Conservation (phyloP, 1,139 yeast genomes). For the Taphrina deformans region DNA sequence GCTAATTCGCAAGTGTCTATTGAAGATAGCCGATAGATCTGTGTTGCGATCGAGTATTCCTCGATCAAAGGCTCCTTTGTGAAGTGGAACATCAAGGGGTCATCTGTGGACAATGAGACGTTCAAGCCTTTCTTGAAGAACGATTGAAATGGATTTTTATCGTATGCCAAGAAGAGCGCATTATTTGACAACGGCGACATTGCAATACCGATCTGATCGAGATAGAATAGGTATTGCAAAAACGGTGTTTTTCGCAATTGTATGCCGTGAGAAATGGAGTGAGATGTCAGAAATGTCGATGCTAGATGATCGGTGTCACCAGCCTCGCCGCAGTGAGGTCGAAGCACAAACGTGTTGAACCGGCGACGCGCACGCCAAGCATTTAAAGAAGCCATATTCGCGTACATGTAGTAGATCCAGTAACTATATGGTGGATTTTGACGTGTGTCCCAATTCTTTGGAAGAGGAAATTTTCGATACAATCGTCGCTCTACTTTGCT, state of each 20-base stretch:
- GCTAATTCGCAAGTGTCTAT: slow-evolving; percentile 96
- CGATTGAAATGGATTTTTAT: slow-evolving; percentile 85
- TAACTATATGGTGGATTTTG: slow-evolving; percentile 97
- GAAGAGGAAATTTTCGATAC: slow-evolving; percentile 77
- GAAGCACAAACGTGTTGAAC: slow-evolving; percentile 81
- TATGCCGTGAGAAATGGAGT: slow-evolving; percentile 94
- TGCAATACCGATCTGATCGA: slow-evolving; percentile 96
- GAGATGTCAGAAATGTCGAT: slow-evolving; percentile 83
- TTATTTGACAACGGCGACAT: slow-evolving; percentile 98
- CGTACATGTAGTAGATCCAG: slow-evolving; percentile 81
- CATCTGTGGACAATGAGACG: slow-evolving; percentile 89
- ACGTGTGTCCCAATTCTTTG: slow-evolving; percentile 72
- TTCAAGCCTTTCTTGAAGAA: slow-evolving; percentile 91
- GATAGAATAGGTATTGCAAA: slow-evolving; percentile 85
- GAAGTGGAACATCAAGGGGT: slow-evolving; percentile 91
- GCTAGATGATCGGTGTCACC: slow-evolving; percentile 98
- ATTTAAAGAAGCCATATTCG: slow-evolving; percentile 82
- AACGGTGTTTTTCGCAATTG: slow-evolving; percentile 88
- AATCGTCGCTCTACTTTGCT: slow-evolving; percentile 82
- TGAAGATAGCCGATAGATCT: slow-evolving; percentile 85
- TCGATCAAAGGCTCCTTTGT: slow-evolving; percentile 97
- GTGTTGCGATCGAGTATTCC: slow-evolving; percentile 97
- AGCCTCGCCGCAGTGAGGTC: slow-evolving; percentile 99
- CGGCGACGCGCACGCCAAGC: slow-evolving; percentile 72
- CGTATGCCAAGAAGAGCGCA: slow-evolving; percentile 91